Evolutionary conservation across 306 rosid genomes (phyloP), one percentile per base, ranked within the genome.

Genomic region (Quercus alba): DNA sequence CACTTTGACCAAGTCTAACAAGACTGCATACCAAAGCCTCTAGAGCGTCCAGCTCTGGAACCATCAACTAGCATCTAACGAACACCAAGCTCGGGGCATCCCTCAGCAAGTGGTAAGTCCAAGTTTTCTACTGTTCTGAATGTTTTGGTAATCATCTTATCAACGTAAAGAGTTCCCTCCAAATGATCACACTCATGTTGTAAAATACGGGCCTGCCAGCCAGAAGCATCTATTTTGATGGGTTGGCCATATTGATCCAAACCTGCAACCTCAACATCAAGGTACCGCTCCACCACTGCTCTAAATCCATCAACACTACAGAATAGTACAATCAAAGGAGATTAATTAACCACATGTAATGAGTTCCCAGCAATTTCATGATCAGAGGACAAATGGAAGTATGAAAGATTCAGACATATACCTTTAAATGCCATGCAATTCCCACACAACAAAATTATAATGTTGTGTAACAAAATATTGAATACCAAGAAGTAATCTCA

Each of bases 181-280:
- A 94, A 81, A 85, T 94, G 98, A 85, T 94, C 97, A 77, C 94
- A 94, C 80, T 94, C 98, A 9, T 94, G 97, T 41, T 94, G 98
- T 72, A 94, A 85, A 81, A 94, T 86, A 20, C 97, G 90, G 1
- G 98, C 98, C 85, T 94, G 97, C 98, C 98, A 94, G 0, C 97
- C 97, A 1, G 92, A 88, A 74, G 97, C 97, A 56, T 77, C 82
- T 75, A 92, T 61, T 80, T 84, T 91, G 79, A 92, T 87, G 15
- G 92, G 89, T 5, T 57, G 79, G 6, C 98, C 97, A 55, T 77
- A 10, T 21, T 92, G 97, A 84, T 94, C 98, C n/a, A 94, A 82
- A 76, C 97, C 98, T 5, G 83, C 71, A 52, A 94, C 91, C 81
- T 94, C 97, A 20, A 94, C 95, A 3, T 94, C 97, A 74, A 91